Conservation (phyloP, 148 eudicot genomes). For the Tetragonia tetragonoides region DNA sequence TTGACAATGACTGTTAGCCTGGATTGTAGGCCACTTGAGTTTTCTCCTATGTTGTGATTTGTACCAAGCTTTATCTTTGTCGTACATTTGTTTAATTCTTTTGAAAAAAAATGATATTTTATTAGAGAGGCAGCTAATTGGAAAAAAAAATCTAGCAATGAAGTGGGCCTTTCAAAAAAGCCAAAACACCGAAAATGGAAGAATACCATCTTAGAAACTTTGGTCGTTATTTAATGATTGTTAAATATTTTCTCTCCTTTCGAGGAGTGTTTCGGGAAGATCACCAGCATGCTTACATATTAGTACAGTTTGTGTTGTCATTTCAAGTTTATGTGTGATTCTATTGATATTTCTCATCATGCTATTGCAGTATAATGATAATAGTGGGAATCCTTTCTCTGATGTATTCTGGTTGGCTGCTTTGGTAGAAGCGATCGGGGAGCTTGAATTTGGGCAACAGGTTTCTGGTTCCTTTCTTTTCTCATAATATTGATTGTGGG, state of each 20-base stretch:
- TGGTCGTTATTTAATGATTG: not conserved
- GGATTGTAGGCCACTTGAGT: no score
- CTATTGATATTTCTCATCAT: not conserved
- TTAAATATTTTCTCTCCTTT: not conserved
- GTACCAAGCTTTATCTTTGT: no score
- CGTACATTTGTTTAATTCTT: no score
- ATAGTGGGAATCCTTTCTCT: slow-evolving; percentile 83
- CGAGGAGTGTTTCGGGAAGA: not conserved
- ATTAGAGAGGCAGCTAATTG: not conserved
- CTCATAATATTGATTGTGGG: not conserved
- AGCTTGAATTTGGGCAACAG: slow-evolving; percentile 97
- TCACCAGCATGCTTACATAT: not conserved
- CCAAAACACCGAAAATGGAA: not conserved
- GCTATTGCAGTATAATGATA: slow-evolving; percentile 78
- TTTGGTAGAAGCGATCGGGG: slow-evolving; percentile 87
- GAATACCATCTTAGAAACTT: not conserved
- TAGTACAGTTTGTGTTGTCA: not conserved
- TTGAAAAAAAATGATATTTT: no score
- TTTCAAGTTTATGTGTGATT: not conserved
- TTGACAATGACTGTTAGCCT: no score
- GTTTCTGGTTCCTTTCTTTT: slow-evolving; percentile 32
- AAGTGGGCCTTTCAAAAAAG: not conserved
- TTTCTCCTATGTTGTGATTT: no score
- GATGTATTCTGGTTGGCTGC: slow-evolving; percentile 96
- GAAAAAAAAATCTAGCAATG: not conserved